Evolutionary conservation across 352 stramenopile genomes (phyloP), one percentile per base, ranked within the genome.

Genomic region (Phytophthora multivora): DNA sequence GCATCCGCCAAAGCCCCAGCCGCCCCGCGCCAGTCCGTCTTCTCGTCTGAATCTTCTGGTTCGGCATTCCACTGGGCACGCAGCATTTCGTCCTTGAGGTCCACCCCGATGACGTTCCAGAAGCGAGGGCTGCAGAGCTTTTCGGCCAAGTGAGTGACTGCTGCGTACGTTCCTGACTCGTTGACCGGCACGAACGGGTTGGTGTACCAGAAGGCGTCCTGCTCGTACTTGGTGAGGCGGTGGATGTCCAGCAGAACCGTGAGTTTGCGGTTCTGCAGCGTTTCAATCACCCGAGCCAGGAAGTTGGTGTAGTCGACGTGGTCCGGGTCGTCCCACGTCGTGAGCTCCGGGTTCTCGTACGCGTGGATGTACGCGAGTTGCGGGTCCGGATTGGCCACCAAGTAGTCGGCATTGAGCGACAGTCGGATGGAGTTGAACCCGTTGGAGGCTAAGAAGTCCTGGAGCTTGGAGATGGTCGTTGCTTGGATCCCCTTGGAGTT

Each of bases 191-290:
- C 69, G 46, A 69, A 82, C 53, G 71, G 67, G 28, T 76, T 68
- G 9, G 79, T 89, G 73, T 90, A 90, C 81, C 81, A 89, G 50
- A 69, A 88, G 16, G 75, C 79, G 48, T 89, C 81, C 39, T 85
- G 56, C 12, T 69, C 49, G 54, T 87, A 80, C 36, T 77, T 79
- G 51, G 63, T 66, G 9, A 89, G 61, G 15, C 76, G 51, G 58
- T 89, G 77, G 21, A 91, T 79, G 56, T 89, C 78, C 21, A 91
- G 59, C 25, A 91, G 51, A 11, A 91, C 77, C 18, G 62, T 79
- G 23, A 89, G 51, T 25, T 79, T 67, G 2, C 69, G 57, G 45
- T 84, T 59, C 55, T 83, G 73, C n/a, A 91, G 61, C 2, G 74
- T 80, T 42, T 88, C 63, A 30, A 88, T 64, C 12, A 91, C 51